Base-by-base conservation (phyloP, 495 filamentous ascomycete species). In the Neurospora sp. region DNA sequence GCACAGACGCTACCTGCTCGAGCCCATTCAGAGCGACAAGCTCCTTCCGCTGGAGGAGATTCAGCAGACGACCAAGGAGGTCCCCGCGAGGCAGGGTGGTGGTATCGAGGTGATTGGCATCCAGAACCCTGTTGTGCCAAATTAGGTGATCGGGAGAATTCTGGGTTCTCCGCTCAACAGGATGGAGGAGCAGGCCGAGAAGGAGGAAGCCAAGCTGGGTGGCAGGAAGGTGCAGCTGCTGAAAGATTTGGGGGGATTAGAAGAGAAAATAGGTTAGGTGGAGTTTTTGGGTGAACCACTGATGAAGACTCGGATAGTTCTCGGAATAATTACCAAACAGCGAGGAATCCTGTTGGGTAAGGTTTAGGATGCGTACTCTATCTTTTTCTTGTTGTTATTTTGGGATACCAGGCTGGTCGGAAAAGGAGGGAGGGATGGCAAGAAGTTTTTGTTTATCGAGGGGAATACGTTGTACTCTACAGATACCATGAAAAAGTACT, bases 1-100 rank as follows among this genome's bases (percentile, higher is more conserved):
- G 96, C 92, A 98, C 80, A 84, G 90, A 59, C 86, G 89, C 48
- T 87, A 88, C 72, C 81, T 98, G n/a, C 84, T 94, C 20, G 84
- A 80, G 12, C 80, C 80, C 41, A 16, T 37, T 0, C 16, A 35
- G 10, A n/a, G 31, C 6, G 14, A 75, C 76, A 71, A 76, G 20
- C 72, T 59, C 38, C 75, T 85, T 11, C 73, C 75, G 62, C 76
- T 85, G 4, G 84, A 86, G 72, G 84, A 86, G 78, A 72, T 80
- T 7, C 54, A 73, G 54, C 72, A 76, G 74, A 73, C 74, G 38
- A 76, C 75, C 1, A 73, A 66, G 23, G 27, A 66, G 6, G 54
- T 66, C 7, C 54, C 54, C 2, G 54, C 54, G 54, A 66, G 27
- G 14, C 54, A 37, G 42, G 71, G 73, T 8, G 80, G 78, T 4